Evolutionary conservation across 495 filamentous ascomycete genomes (phyloP), one percentile per base, ranked within the genome.

Genomic region (Xylaria acuta): DNA sequence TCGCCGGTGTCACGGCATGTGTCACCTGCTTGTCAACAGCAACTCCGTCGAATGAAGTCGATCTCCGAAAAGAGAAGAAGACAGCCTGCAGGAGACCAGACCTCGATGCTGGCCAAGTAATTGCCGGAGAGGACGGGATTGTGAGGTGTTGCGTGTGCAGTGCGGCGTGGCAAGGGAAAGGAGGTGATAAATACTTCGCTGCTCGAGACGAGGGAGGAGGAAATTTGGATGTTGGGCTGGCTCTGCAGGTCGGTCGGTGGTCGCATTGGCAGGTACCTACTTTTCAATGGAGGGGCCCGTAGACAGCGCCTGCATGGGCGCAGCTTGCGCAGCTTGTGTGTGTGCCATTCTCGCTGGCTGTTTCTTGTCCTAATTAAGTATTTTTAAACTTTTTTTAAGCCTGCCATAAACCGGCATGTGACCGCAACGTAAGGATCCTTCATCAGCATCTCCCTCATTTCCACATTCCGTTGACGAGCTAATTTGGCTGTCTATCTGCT

Each of bases 21-120:
- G 63, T 72, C 63, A 60, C 38, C 51, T 72, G 51, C 63, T 66
- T 58, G 51, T 71, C 62, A 65, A 66, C 62, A 49, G 62, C 59
- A 67, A 49, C 38, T 49, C 49, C 58, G 54, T 71, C 40, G n/a
- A 60, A 58, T 67, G 22, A 64, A 25, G 18, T 22, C 51, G 43
- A 25, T 63, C 68, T 43, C 62, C 36, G 27, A 34, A 41, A 18
- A 45, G 53, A 25, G 58, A 64, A 56, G 47, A 27, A 9, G 40
- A 34, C 7, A 20, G 22, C 25, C 47, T 54, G 45, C 34, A 56
- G 49, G 9, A 22, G 41, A 25, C 47, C 11, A 16, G 43, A 22
- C 30, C 22, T 56, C 65, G 14, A 20, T 27, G 14, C 9, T 12
- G 64, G 45, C 43, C 30, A 12, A 34, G 43, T 32, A 27, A 56